phyloP scores from a whole-genome alignment of 1,139 yeast genomes.

The Martiniozyma asiatica region DNA sequence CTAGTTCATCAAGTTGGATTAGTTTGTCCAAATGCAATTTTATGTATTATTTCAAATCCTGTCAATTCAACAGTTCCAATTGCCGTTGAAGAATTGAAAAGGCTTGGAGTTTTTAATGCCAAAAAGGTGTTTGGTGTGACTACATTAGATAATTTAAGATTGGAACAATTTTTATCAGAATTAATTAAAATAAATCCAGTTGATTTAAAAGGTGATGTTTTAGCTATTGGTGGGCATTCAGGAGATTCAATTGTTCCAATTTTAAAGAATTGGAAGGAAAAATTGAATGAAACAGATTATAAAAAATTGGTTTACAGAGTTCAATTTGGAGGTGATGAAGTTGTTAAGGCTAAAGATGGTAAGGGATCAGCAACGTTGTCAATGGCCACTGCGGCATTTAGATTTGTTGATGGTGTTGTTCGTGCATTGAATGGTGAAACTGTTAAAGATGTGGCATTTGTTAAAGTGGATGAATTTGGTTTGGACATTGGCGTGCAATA shows the following conservation, averaged over 20 bases:
- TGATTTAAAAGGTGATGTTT: conserved; percentile 35
- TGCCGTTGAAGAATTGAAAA: conserved; percentile 59
- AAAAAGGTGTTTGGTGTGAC: conserved; percentile 61
- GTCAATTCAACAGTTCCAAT: conserved; percentile 69
- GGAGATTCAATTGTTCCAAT: conserved; percentile 64
- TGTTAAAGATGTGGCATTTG: conserved; percentile 42
- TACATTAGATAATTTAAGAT: conserved; percentile 58
- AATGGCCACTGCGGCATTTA: conserved; percentile 68
- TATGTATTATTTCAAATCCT: conserved; percentile 62
- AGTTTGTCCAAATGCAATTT: conserved; percentile 48
- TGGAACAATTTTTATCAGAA: conserved; percentile 48
- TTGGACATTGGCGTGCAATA: conserved; percentile 28
- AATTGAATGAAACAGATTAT: conserved; percentile 22
- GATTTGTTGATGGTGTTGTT: conserved; percentile 45
- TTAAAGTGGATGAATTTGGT: conserved; percentile 43
- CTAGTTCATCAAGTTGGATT: conserved; percentile 48
- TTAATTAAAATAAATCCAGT: conserved; percentile 24
- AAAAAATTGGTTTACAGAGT: conserved; percentile 43
- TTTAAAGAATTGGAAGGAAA: conserved; percentile 13
- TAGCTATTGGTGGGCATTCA: conserved; percentile 68
- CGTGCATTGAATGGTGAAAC: conserved; percentile 27
- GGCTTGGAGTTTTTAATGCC: conserved; percentile 50
- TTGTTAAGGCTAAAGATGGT: conserved; percentile 65
- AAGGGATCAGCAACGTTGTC: conserved; percentile 70
- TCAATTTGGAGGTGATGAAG: conserved; percentile 73